Base-by-base conservation (phyloP, 1,139 yeast genomes). In the Yamadazyma dendronema region DNA sequence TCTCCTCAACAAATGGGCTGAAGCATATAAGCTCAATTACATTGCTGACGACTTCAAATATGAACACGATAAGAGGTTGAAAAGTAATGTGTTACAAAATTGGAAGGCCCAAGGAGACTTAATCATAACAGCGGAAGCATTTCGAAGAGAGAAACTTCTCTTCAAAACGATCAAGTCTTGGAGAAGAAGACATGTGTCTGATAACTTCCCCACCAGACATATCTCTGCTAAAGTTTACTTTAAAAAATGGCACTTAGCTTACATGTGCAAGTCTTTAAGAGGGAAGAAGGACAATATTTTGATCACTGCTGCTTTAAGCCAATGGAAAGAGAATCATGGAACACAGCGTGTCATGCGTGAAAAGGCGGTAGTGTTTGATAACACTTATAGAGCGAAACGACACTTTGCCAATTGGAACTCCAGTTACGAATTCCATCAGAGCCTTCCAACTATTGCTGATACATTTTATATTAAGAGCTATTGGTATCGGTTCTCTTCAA, bases 1-100 rank as follows among this genome's bases (percentile, higher is more conserved):
- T 21, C 44, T 43, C 4, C 44, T 53, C 17, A 19, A 31, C 3
- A 35, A 30, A 11, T 53, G 58, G 59, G 33, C n/a, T 3, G 23
- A 37, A 7, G 17, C 36, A 4, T 28, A 23, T 11, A 28, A 41
- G 12, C 31, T 46, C 1, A 27, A 24, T 15, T 26, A 24, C 15
- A 25, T 38, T 5, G 35, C 45, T 9, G 14, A 28, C 8, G 17
- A 35, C 4, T 46, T 44, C 22, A 34, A 37, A 17, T 13, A 3
- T 3, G 28, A 25, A 12, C 36, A 42, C 30, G 19, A 31, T 17
- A 12, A 5, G 11, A 27, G 28, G 9, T 36, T 37, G 25, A 43
- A 37, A 33, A 14, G 14, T 10, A 43, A 38, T n/a, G 13, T 36
- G 2, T 43, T 50, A 14, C 29, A 31, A 3, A 40, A 44, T 33